phyloP scores from a whole-genome alignment of 768 basidiomycete species.

The Mycena pura region DNA sequence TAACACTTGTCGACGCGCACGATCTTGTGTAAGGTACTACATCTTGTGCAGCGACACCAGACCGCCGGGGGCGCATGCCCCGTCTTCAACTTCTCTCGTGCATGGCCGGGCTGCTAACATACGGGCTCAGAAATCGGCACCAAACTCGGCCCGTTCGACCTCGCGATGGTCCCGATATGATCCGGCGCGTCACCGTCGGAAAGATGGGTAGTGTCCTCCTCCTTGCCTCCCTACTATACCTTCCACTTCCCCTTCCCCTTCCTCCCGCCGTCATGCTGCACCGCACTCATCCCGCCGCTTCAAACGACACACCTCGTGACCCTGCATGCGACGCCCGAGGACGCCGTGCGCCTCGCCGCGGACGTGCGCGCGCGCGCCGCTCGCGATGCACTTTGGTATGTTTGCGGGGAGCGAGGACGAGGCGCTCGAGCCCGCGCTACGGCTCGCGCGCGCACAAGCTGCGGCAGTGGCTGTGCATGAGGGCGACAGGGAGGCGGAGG shows the following conservation, averaged over 20 bases:
- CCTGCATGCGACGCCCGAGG: constrained; percentile 48
- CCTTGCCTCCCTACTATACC: too few species aligned
- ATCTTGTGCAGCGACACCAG: constrained; percentile 45
- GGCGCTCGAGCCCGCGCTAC: too few species aligned
- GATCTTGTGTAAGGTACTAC: constrained; percentile 24
- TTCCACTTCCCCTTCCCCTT: too few species aligned
- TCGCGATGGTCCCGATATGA: constrained; percentile 53
- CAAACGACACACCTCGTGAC: constrained; percentile 38
- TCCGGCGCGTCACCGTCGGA: constrained; percentile 48
- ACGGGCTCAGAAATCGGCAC: constrained; percentile 42
- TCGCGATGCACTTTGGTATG: constrained; percentile 53
- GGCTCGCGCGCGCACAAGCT: constrained; percentile 32
- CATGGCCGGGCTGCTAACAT: neutral
- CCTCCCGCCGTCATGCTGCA: too few species aligned
- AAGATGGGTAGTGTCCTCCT: constrained; percentile 43
- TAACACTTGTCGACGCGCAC: neutral
- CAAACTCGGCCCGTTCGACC: constrained; percentile 46
- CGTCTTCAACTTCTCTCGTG: constrained; percentile 35
- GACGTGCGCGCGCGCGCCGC: constrained; percentile 44
- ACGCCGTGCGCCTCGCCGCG: constrained; percentile 45
- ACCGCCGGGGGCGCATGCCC: constrained; percentile 41
- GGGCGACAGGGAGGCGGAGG: too few species aligned
- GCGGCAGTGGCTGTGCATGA: constrained; percentile 29
- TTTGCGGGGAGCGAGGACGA: constrained; percentile 50
- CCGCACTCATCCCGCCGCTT: too few species aligned